phyloP scores from a whole-genome alignment of 1,139 yeast genomes.

The Saccharomyces hybrid region DNA sequence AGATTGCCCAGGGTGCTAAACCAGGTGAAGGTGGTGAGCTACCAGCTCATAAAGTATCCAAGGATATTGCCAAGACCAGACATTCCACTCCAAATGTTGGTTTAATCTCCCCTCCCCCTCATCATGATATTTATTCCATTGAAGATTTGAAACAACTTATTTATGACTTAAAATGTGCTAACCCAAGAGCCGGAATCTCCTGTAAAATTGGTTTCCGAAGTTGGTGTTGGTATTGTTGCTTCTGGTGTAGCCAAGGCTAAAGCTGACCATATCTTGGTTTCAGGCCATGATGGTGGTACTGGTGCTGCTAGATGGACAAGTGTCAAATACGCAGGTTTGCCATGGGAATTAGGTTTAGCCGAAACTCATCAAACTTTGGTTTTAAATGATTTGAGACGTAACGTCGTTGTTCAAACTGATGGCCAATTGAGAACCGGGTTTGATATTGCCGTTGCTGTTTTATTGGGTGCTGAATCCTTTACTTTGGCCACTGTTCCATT shows the following conservation, averaged over 20 bases:
- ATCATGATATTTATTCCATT: conserved; percentile 95
- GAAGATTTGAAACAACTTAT: conserved; percentile 96
- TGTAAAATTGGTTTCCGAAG: conserved; percentile 95
- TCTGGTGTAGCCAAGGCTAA: conserved; percentile 99
- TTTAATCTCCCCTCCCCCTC: conserved; percentile 95
- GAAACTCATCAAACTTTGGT: conserved; percentile 97
- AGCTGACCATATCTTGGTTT: conserved; percentile 89
- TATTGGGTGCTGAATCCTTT: conserved; percentile 97
- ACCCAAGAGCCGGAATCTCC: conserved; percentile 94
- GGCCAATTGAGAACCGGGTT: conserved; percentile 92
- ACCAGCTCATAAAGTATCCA: conserved; percentile 90
- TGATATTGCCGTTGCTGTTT: conserved; percentile 91
- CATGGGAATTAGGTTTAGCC: conserved; percentile 98
- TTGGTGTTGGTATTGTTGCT: conserved; percentile 97
- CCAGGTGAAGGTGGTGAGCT: conserved; percentile 99
- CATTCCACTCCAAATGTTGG: conserved; percentile 97
- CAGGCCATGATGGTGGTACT: conserved; percentile 99
- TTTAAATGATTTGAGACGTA: conserved; percentile 88
- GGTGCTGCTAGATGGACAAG: conserved; percentile 99
- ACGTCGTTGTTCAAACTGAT: conserved; percentile 92
- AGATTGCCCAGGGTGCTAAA: conserved; percentile 99
- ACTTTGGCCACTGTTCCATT: conserved; percentile 96
- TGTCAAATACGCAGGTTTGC: conserved; percentile 92
- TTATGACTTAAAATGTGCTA: conserved; percentile 92
- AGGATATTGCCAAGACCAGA: conserved; percentile 85